Conservation (phyloP, 1,139 yeast genomes). For the Yamadazyma oceani region DNA sequence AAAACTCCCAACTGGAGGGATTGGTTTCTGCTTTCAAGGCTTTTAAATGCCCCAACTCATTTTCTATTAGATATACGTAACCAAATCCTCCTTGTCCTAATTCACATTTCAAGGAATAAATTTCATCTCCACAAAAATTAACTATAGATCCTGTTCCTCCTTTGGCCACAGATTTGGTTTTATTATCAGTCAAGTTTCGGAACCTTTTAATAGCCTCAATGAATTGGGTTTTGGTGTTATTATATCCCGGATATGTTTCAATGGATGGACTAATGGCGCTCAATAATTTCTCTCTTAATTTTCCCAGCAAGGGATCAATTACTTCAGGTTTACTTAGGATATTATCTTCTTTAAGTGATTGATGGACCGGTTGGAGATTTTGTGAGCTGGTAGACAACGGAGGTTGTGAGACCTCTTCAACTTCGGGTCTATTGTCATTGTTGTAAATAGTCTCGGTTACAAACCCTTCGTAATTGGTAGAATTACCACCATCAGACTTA, state of each 20-base stretch:
- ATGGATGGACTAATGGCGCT: slow-evolving; percentile 25
- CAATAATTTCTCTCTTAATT: slow-evolving; percentile 25
- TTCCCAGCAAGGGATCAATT: slow-evolving; percentile 33
- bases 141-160: slow-evolving; percentile 45
- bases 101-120: slow-evolving; percentile 57
- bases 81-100: slow-evolving; percentile 85
- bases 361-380: neutral
- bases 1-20: slow-evolving; percentile 79
- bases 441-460: slow-evolving; percentile 50
- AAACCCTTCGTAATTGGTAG: slow-evolving; percentile 48
- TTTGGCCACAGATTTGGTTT: slow-evolving; percentile 32
- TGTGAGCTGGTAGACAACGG: slow-evolving; percentile 1
- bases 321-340: neutral
- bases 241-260: slow-evolving; percentile 30
- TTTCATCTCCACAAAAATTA: slow-evolving; percentile 51
- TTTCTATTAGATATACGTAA: slow-evolving; percentile 72
- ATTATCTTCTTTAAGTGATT: neutral
- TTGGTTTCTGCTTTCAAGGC: slow-evolving; percentile 80
- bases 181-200: slow-evolving; percentile 34
- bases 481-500: slow-evolving; percentile 23
- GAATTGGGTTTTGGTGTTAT: slow-evolving; percentile 16
- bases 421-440: slow-evolving; percentile 7
- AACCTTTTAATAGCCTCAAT: slow-evolving; percentile 29
- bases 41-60: slow-evolving; percentile 53
- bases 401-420: slow-evolving; percentile 15